Base-by-base conservation (phyloP, 768 basidiomycete genomes). In the Amanita phalloides region DNA sequence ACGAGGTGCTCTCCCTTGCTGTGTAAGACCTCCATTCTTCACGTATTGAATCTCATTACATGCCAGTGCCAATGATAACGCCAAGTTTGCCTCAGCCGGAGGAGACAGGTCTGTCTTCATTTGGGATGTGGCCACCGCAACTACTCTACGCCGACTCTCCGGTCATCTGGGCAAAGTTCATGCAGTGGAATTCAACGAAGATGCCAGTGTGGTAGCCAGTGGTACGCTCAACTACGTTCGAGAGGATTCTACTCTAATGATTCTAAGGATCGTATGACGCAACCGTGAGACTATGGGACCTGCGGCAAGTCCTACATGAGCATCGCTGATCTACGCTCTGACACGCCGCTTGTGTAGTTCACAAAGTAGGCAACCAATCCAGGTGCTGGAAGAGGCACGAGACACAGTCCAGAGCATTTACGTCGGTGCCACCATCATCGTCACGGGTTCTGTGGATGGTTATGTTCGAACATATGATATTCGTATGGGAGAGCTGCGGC, bases 81-180 rank as follows among this genome's bases (percentile, higher is more conserved):
- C 86, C 26, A 86, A 86, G 60, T 93, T 99, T 59, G 93, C 86
- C 11, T 94, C 90, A 3, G 90, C 86, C 21, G 95, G 95, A 30
- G 95, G 95, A 5, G 95, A 99, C 66, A 82, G 90, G 56, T 83
- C 84, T 47, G 83, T 96, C 1, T 96, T 96, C 58, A 67, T 96
- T 21, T 98, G 95, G 95, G 96, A 99, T 62, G 96, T 99, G 8
- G 79, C 85, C 14, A 80, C 86, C 30, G 95, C 90, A 10, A 76
- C 81, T 42, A 91, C 94, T 1, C 82, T 84, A 38, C 75, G 92
- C 37, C 76, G 94, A 51, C 74, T 96, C 54, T 68, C 87, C 14
- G 96, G 92, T 0, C 96, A 99, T 65, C 79, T 90, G 74, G 80
- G 90, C 14, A 93, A 91, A 63, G 86, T 98, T 45, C 84, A 93